Conservation (phyloP, 495 filamentous ascomycete species). For the Aspergillus panamensis region DNA sequence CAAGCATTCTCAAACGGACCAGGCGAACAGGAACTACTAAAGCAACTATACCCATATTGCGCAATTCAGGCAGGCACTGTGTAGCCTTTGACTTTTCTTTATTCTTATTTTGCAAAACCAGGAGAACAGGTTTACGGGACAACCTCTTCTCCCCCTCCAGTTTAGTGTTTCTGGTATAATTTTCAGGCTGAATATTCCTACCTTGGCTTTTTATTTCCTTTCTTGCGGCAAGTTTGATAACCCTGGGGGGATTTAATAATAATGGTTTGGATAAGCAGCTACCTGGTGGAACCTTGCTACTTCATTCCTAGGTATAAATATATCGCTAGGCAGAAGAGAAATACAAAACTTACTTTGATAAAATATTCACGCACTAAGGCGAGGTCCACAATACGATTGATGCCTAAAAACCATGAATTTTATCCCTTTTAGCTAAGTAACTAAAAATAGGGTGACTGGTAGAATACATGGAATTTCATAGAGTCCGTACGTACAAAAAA, state of each 20-base stretch:
- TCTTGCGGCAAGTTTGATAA: not conserved
- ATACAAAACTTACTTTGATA: not conserved
- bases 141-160: not conserved
- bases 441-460: too few species aligned
- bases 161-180: too few species aligned
- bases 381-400: too few species aligned
- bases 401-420: too few species aligned
- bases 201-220: not conserved
- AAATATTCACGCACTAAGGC: too few species aligned
- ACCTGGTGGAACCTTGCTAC: not conserved
- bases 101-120: not conserved
- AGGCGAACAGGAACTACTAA: conserved; percentile 1
- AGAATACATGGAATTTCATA: too few species aligned
- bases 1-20: not conserved
- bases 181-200: not conserved
- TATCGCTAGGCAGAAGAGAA: not conserved
- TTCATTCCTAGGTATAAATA: not conserved
- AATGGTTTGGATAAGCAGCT: too few species aligned
- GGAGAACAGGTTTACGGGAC: not conserved
- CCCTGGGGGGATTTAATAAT: too few species aligned
- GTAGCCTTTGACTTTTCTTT: not conserved
- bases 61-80: conserved; percentile 1
- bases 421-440: too few species aligned
- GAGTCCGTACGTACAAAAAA: too few species aligned
- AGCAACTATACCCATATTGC: conserved; percentile 13